Conservation (phyloP, 257 asterid genomes). For the Knoxia roxburghii region DNA sequence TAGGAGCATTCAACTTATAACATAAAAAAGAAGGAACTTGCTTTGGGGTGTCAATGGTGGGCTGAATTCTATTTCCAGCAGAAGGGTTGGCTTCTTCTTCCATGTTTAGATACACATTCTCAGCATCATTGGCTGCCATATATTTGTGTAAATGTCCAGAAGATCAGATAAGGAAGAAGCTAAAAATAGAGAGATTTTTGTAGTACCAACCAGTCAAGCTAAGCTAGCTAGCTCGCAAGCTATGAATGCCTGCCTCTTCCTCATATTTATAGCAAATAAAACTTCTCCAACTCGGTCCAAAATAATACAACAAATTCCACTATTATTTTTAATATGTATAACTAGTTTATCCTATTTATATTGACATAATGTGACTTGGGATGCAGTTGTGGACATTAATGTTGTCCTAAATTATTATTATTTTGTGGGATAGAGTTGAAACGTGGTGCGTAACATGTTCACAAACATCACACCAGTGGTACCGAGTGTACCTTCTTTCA, state of each 20-base stretch:
- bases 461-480: background rate
- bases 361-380: background rate
- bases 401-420: background rate
- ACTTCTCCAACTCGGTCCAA: too few species aligned
- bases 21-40: conserved; percentile 6
- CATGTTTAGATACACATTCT: conserved; percentile 16
- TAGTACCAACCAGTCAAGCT: too few species aligned
- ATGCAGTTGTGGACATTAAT: background rate
- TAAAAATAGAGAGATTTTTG: too few species aligned
- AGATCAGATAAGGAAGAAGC: too few species aligned
- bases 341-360: too few species aligned
- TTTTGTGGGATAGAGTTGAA: background rate
- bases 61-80: conserved; percentile 35
- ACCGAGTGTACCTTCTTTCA: too few species aligned
- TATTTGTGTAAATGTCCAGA: conserved; percentile 3
- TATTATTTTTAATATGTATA: too few species aligned
- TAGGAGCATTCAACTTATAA: background rate
- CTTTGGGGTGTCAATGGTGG: conserved; percentile 35
- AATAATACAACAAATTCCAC: too few species aligned
- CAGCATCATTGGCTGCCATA: conserved; percentile 37
- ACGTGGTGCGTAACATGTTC: background rate
- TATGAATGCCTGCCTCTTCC: too few species aligned
- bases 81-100: conserved; percentile 42
- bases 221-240: too few species aligned
- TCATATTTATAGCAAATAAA: too few species aligned